phyloP scores from a whole-genome alignment of 2,329 filamentous ascomycete genomes.

The Fusarium dimerum region DNA sequence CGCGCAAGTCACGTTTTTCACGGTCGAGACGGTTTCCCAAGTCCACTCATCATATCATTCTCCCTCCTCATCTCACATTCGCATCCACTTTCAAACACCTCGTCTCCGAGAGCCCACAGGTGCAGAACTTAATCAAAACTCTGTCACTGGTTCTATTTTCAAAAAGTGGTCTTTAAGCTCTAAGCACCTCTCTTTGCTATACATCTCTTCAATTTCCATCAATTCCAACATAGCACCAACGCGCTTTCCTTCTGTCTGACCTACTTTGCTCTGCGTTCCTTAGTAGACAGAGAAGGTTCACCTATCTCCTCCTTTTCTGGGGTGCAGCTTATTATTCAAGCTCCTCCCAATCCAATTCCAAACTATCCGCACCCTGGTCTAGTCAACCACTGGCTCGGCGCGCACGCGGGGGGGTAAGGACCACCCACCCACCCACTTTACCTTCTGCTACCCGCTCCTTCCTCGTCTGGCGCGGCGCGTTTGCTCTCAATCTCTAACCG shows the following conservation, averaged over 20 bases:
- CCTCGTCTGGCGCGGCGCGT: constrained; percentile 23
- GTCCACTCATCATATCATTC: neutral
- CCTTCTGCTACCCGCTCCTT: constrained; percentile 21
- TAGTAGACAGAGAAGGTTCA: neutral
- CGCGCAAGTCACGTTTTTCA: neutral
- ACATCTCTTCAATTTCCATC: too few relatives aligned
- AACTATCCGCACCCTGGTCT: neutral
- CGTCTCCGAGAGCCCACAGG: neutral
- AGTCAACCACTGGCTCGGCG: constrained; percentile 5
- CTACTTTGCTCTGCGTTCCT: neutral
- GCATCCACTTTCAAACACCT: neutral
- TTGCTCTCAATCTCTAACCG: constrained; percentile 10
- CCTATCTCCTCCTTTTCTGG: constrained; percentile 18
- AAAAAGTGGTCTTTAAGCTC: neutral
- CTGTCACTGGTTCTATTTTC: neutral
- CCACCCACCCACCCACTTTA: constrained; percentile 17
- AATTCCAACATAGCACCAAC: neutral
- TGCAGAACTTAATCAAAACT: neutral
- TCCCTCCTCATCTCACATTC: neutral
- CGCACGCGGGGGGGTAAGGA: constrained; percentile 19
- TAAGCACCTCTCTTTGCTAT: too few relatives aligned
- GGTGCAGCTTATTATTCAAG: constrained; percentile 2
- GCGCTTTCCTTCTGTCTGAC: neutral
- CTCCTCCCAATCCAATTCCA: neutral
- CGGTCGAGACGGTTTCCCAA: neutral